phyloP scores from a whole-genome alignment of 768 basidiomycete genomes.

The Rhizopogon vulgaris region DNA sequence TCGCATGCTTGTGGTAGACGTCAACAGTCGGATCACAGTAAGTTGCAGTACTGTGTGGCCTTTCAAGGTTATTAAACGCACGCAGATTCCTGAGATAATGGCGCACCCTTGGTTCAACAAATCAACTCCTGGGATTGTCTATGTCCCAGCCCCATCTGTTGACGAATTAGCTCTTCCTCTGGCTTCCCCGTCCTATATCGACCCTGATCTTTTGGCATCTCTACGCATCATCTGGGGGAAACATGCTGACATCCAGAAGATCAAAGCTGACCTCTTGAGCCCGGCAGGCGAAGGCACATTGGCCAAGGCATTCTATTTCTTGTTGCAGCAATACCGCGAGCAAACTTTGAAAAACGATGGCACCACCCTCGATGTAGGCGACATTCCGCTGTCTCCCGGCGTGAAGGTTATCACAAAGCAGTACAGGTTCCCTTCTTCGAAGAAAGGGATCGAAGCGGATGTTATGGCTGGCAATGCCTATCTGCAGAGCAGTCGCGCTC shows the following conservation, averaged over 20 bases:
- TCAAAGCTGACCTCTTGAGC: slow-evolving; percentile 62
- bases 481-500: slow-evolving; percentile 20
- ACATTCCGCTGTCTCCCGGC: slow-evolving; percentile 7
- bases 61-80: slow-evolving; percentile 2
- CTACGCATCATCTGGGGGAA: slow-evolving; percentile 81
- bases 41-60: slow-evolving; percentile 15
- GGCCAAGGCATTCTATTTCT: slow-evolving; percentile 86
- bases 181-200: slow-evolving; percentile 60
- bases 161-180: slow-evolving; percentile 68
- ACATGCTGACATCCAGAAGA: slow-evolving; percentile 52
- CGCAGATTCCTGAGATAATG: slow-evolving; percentile 81
- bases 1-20: slow-evolving; percentile 87
- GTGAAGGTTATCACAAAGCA: slow-evolving; percentile 33
- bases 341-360: slow-evolving; percentile 50
- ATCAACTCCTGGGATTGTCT: slow-evolving; percentile 41
- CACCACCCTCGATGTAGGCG: slow-evolving; percentile 33
- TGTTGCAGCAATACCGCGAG: slow-evolving; percentile 72
- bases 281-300: slow-evolving; percentile 65
- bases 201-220: slow-evolving; percentile 71
- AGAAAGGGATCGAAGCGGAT: slow-evolving; percentile 17
- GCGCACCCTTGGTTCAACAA: slow-evolving; percentile 77
- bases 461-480: slow-evolving; percentile 6
- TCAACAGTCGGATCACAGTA: slow-evolving; percentile 74
- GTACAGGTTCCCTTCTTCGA: slow-evolving; percentile 35
- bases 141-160: slow-evolving; percentile 52